Base-by-base conservation (phyloP, 1,284 basidiomycete genomes). In the Rhodotorula sp. region DNA sequence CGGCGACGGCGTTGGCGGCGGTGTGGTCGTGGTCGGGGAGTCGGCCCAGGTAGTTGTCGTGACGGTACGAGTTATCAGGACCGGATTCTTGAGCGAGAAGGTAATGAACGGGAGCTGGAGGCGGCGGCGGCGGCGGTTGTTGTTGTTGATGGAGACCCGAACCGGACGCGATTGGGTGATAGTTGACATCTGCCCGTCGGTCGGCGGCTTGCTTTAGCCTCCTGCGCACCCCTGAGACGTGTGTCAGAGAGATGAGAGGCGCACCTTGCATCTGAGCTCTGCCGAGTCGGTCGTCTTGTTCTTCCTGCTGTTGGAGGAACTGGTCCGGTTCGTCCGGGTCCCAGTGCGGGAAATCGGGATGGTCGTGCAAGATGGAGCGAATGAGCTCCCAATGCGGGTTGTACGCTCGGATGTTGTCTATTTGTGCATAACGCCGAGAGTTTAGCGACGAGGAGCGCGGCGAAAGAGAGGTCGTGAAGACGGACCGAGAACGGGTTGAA, bases 261-360 rank as follows among this genome's bases (percentile, higher is more conserved):
- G 34, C 45, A 66, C 68, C 63, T 31, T 64, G 64, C 68, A 69
- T 68, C 26, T 26, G n/a, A 31, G 26, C n/a, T 55, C 57, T 59
- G 57, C 62, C 38, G 43, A 47, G 59, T 57, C 54, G 8, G 50
- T 19, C n/a, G 49, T 26, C 31, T 21, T 28, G 54, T 28, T 55
- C 54, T 0, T 28, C 16, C 15, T 26, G 16, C 16, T 26, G 12
- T 14, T 55, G 14, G 54, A 55, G 54, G 3, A 16, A n/a, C 12
- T 26, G 26, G 16, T 55, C 54, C 26, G 54, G 26, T 55, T 71
- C 63, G 18, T 62, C 60, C 16, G 28, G 54, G 26, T 16, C 16
- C 66, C 64, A 68, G 3, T 5, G 15, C n/a, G 26, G 31, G 12
- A 61, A 61, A 14, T 65, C 66, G 47, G 62, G 55, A 45, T 68